These are phyloP conservation scores for Psidium friedrichsthalianum DNA, from an alignment of 345 rosid species.

Conservation along the genomic window DNA sequence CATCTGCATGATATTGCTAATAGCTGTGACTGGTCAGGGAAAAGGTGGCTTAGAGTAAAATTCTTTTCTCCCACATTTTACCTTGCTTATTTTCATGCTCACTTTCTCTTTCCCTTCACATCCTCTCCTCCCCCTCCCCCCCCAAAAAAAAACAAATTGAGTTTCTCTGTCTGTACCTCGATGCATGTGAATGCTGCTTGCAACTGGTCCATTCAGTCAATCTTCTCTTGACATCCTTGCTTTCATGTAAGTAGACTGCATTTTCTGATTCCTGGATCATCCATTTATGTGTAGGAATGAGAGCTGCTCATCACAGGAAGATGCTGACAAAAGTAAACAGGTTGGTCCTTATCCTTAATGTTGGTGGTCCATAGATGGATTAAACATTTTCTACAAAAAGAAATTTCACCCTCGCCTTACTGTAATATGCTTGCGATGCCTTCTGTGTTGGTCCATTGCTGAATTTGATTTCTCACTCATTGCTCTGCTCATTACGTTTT, in stretches of 20 bases:
- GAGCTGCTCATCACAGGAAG: conserved; percentile 27
- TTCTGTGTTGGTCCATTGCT: neutral
- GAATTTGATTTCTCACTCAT: neutral
- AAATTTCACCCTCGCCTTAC: neutral
- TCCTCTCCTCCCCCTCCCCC: neutral
- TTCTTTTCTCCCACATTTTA: neutral
- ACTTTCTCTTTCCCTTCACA: neutral
- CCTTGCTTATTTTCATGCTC: neutral
- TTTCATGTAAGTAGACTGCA: neutral
- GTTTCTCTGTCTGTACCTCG: neutral
- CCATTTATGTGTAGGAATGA: conserved; percentile 25
- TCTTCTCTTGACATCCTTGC: neutral
- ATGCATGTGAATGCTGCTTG: neutral
- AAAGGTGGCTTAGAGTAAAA: neutral
- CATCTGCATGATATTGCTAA: neutral
- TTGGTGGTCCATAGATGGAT: neutral
- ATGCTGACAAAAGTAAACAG: conserved; percentile 60
- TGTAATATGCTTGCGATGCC: neutral
- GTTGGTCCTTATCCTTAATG: conserved; percentile 16
- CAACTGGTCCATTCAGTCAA: neutral
- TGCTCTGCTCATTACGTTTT: neutral
- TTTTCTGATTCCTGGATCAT: conserved; percentile 1
- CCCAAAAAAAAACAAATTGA: neutral
- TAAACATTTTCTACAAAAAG: neutral
- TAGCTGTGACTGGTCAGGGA: neutral